Percentiles rank a stretch among this genome's conserved stretches.
Evolutionary conservation across 208 protist species (phyloP).

Genomic region (Leishmania amazonensis): DNA sequence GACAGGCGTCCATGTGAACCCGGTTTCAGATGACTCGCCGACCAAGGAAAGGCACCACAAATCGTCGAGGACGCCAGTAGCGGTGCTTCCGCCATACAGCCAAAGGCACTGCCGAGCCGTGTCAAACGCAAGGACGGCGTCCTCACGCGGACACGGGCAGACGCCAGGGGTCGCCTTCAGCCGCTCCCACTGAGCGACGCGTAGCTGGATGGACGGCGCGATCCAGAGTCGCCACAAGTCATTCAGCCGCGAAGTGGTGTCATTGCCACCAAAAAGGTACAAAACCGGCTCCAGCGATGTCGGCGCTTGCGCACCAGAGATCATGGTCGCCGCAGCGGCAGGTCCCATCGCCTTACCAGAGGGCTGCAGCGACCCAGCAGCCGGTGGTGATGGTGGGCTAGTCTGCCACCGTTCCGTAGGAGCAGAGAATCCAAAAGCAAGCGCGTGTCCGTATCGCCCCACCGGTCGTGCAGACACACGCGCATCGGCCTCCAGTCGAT

Average conservation of each 20-base stretch:
- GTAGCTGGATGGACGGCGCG: constrained; percentile 21
- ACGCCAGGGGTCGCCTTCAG: constrained; percentile 6
- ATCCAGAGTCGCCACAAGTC: constrained; percentile 64
- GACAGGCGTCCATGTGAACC: constrained; percentile 4
- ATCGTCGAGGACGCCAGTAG: constrained; percentile 1
- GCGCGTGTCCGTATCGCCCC: constrained; percentile 12
- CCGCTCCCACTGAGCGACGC: constrained; percentile 26
- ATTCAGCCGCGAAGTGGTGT: constrained; percentile 46
- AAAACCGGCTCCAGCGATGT: constrained; percentile 26
- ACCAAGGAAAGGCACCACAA: constrained; percentile 15
- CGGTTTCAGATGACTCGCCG: background rate
- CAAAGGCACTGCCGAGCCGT: constrained; percentile 9
- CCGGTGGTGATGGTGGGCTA: background rate
- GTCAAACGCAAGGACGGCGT: constrained; percentile 12
- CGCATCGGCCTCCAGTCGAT: constrained; percentile 2
- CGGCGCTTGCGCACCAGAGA: background rate
- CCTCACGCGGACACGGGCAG: constrained; percentile 12
- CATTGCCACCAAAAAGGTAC: constrained; percentile 70
- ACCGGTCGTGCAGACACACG: constrained; percentile 3
- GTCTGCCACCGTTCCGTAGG: background rate
- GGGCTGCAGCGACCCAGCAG: background rate
- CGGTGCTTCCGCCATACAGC: constrained; percentile 17
- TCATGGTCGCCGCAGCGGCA: background rate
- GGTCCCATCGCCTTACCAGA: background rate
- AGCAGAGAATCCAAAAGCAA: background rate